These are phyloP conservation scores for Boletus sensibilis DNA, from an alignment of 768 basidiomycete species.

Conservation along the genomic window DNA sequence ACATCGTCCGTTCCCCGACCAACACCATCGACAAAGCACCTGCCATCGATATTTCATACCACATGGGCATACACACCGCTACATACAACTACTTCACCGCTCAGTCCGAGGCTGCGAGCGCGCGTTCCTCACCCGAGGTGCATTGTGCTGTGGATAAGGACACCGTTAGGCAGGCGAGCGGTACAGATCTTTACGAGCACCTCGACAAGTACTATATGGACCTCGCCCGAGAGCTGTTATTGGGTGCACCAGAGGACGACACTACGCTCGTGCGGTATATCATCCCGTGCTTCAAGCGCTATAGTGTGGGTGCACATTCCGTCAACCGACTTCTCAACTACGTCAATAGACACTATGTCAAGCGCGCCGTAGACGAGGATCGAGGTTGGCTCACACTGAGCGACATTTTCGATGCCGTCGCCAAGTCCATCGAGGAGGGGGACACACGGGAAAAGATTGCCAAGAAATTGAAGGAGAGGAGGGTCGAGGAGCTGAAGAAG, in stretches of 20 bases:
- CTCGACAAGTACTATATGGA: conserved; percentile 71
- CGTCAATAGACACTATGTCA: conserved; percentile 68
- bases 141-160: conserved; percentile 28
- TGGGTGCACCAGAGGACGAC: conserved; percentile 67
- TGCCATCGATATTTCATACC: conserved; percentile 66
- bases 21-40: conserved; percentile 62
- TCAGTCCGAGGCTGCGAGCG: conserved; percentile 49
- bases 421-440: conserved; percentile 48
- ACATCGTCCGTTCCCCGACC: conserved; percentile 70
- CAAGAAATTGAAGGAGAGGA: conserved; percentile 55
- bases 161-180: conserved; percentile 39
- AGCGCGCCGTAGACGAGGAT: conserved; percentile 76
- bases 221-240: conserved; percentile 56
- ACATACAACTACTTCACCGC: conserved; percentile 76
- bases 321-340: conserved; percentile 76
- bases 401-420: conserved; percentile 62
- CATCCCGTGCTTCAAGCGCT: conserved; percentile 69
- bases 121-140: conserved; percentile 11
- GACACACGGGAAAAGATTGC: conserved; percentile 63
- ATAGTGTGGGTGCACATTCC: conserved; percentile 62
- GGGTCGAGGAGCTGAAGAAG: conserved; percentile 60
- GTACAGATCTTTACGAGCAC: conserved; percentile 69
- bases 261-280: conserved; percentile 66
- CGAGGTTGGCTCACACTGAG: conserved; percentile 70
- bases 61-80: conserved; percentile 79